Evolutionary conservation across 345 rosid genomes (phyloP), one percentile per base, ranked within the genome.

Genomic region (Hypericum perforatum): DNA sequence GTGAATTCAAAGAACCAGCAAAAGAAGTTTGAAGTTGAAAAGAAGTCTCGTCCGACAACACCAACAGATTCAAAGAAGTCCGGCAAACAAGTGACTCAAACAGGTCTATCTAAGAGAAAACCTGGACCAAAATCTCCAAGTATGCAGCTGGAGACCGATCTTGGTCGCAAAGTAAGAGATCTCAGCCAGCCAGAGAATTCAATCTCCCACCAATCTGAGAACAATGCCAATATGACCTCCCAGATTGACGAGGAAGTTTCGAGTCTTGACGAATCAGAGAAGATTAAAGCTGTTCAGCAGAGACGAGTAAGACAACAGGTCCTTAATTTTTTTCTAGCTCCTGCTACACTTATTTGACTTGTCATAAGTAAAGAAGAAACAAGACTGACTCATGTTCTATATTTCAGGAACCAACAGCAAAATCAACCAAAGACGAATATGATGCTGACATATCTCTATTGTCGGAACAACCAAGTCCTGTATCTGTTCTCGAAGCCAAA

Each of bases 391-490:
- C 54, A 43, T 44, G 68, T 62, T 63, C 55, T 74, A 15, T 53
- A 58, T 8, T 65, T 55, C 85, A 87, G 96, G 71, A 77, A 58
- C 77, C 70, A 56, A 66, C 57, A 13, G 50, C 72, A 59, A 70
- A 73, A 61, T 64, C 56, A 16, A 59, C 16, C 43, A 72, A 72
- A 52, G 78, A 63, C n/a, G 50, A 48, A 43, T 43, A 61, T 42
- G 54, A 5, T 57, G 64, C 61, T 58, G 70, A 77, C 69, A 74
- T 64, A 56, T 62, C 64, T 45, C 65, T 54, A 60, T 58, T 84
- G 15, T 68, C 74, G 40, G 88, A 91, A 66, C 96, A 91, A 61
- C 96, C 98, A 6, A 91, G 98, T 60, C 98, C 95, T 5, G 76
- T 87, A 57, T 85, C 98, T 37, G 88, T 91, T 59, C 95, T 91